Conservation (phyloP, 2,329 filamentous ascomycete species). For the Fusarium fracticaudum region DNA sequence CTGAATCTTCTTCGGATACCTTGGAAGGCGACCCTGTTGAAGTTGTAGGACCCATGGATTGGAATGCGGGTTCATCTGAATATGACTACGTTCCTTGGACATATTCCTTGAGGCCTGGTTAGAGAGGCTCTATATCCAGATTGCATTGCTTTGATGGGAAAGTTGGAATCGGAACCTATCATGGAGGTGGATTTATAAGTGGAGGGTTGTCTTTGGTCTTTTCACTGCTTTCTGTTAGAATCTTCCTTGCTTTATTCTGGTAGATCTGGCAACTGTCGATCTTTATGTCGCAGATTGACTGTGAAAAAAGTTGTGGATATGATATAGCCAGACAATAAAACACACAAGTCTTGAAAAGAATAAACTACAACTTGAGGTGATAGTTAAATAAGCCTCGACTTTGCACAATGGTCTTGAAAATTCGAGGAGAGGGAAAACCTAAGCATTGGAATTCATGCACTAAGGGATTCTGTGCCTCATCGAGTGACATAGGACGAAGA, state of each 20-base stretch:
- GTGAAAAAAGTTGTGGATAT: not conserved
- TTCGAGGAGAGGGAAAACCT: no score
- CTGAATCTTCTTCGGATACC: not conserved
- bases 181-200: no score
- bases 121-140: not conserved
- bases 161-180: not conserved
- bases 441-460: no score
- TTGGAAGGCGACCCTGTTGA: not conserved
- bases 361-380: not conserved
- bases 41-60: not conserved
- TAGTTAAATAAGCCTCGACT: fast-evolving
- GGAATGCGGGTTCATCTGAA: not conserved
- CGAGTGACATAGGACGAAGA: not conserved
- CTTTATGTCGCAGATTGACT: no score
- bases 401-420: not conserved
- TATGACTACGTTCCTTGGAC: no score
- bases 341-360: not conserved
- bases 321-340: not conserved
- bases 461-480: not conserved
- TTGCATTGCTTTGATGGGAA: not conserved
- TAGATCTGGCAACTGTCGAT: not conserved
- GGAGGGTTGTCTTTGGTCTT: not conserved
- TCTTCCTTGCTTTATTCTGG: fast-evolving
- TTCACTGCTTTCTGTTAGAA: not conserved
- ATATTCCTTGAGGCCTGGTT: no score